Base-by-base conservation (phyloP, 306 rosid genomes). In the Prunus dulcis region DNA sequence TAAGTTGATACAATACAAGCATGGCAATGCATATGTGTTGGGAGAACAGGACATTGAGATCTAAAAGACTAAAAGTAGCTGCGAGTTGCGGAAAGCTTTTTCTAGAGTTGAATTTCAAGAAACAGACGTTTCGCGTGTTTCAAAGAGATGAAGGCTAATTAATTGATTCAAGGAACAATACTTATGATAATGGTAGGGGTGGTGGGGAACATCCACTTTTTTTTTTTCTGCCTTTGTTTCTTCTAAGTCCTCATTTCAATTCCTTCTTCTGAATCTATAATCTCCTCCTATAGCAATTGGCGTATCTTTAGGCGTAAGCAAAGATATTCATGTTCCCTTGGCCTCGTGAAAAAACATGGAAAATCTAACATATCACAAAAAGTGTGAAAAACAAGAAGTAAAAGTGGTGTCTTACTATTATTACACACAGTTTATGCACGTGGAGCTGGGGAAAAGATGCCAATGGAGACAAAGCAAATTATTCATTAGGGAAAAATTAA, bases 191-290 rank as follows among this genome's bases (percentile, higher is more conserved):
- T 62, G 34, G 66, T 85, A 79, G 91, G 93, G 90, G 85, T 69
- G 85, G 81, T 84, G 76, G 96, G 91, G 85, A 80, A 85, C 96
- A 91, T 74, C 18, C 69, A 22, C 83, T 23, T 84, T 78, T 75
- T 78, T 75, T 65, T 22, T 51, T 79, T 60, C 72, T 74, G 65
- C 57, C 55, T 69, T 50, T 47, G 49, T 68, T 32, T 62, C 57
- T 52, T 17, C 1, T 32, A 18, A 64, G 3, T 81, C 73, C 74
- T 20, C 45, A 77, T 5, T 25, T 69, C 43, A 38, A 38, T 38
- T 38, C 9, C 43, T 38, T 38, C 51, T 68, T 55, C 69, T 74
- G 52, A 47, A 47, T 47, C 12, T 11, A 2, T 10, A 47, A 47
- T 47, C 12, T 11, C 52, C 12, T 10, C 43, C 43, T 38, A 47